Conservation (phyloP, 768 basidiomycete species). For the Pilatotrama ljubarskyi region DNA sequence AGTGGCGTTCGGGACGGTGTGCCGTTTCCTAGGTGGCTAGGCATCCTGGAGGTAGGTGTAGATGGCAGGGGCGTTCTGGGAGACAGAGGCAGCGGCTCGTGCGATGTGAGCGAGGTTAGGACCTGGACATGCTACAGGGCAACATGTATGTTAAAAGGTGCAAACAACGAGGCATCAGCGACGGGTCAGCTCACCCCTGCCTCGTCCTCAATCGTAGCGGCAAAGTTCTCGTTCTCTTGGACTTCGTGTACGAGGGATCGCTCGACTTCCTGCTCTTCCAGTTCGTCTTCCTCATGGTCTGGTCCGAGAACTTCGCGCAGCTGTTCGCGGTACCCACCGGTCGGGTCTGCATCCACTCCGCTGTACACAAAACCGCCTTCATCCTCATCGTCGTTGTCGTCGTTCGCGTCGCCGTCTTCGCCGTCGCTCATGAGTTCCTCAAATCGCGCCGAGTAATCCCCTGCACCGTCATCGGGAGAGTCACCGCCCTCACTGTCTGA, state of each 20-base stretch:
- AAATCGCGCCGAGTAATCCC: constrained; percentile 69
- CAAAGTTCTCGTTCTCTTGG: constrained; percentile 35
- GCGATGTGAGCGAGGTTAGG: constrained; percentile 39
- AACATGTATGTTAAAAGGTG: constrained; percentile 29
- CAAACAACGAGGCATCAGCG: constrained; percentile 21
- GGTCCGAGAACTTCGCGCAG: constrained; percentile 72
- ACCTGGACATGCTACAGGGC: constrained; percentile 36
- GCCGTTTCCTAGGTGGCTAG: constrained; percentile 8
- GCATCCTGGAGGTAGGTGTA: constrained; percentile 6
- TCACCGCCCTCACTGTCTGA: constrained; percentile 47
- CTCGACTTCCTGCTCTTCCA: constrained; percentile 47
- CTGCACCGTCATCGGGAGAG: constrained; percentile 40
- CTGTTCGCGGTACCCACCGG: constrained; percentile 62
- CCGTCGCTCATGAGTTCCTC: constrained; percentile 60
- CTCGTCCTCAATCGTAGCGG: constrained; percentile 30
- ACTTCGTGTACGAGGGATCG: constrained; percentile 44
- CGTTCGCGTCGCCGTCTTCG: constrained; percentile 30
- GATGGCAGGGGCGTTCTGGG: constrained; percentile 11
- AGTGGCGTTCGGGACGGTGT: constrained; percentile 11
- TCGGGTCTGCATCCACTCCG: constrained; percentile 58
- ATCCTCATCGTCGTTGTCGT: constrained; percentile 48
- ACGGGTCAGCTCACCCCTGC: constrained; percentile 35
- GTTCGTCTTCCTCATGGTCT: constrained; percentile 55
- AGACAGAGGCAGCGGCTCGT: constrained; percentile 17
- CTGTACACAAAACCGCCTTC: constrained; percentile 72